These are phyloP conservation scores for Phytopythium mirpurense DNA, from an alignment of 352 stramenopile species.

Conservation along the genomic window DNA sequence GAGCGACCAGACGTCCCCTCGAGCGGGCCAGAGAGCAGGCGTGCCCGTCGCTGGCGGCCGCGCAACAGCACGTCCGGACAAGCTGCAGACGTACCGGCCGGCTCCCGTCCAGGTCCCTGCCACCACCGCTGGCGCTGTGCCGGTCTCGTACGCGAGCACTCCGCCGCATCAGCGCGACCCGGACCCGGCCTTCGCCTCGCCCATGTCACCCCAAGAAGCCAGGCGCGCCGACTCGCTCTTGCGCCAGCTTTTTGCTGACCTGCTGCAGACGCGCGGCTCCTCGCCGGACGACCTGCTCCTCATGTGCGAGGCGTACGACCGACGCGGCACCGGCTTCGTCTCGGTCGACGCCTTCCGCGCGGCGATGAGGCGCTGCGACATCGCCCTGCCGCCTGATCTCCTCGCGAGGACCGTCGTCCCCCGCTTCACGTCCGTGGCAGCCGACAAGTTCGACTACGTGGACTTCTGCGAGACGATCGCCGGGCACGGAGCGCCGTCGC, in stretches of 20 bases:
- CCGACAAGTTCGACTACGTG: conserved; percentile 67
- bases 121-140: not conserved
- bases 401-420: conserved; percentile 26
- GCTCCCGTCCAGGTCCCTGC: conserved; percentile 11
- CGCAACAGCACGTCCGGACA: not conserved
- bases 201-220: conserved; percentile 33
- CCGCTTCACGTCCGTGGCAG: conserved; percentile 38
- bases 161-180: not conserved
- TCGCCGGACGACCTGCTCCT: conserved; percentile 20
- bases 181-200: not conserved
- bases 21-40: not conserved
- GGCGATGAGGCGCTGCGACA: conserved; percentile 59
- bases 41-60: not conserved
- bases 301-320: conserved; percentile 56
- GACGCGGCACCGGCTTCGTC: conserved; percentile 52
- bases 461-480: conserved; percentile 48
- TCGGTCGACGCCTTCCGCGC: conserved; percentile 53
- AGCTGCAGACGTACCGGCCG: conserved; percentile 9
- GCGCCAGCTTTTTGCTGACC: conserved; percentile 39
- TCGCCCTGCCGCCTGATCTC: conserved; percentile 40
- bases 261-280: conserved; percentile 37
- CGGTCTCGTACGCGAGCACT: not conserved
- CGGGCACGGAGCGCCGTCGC: not conserved
- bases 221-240: conserved; percentile 40
- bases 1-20: not conserved